Conservation (phyloP, 192 early-diverging fungal species). For the Mycoemilia scoparia region DNA sequence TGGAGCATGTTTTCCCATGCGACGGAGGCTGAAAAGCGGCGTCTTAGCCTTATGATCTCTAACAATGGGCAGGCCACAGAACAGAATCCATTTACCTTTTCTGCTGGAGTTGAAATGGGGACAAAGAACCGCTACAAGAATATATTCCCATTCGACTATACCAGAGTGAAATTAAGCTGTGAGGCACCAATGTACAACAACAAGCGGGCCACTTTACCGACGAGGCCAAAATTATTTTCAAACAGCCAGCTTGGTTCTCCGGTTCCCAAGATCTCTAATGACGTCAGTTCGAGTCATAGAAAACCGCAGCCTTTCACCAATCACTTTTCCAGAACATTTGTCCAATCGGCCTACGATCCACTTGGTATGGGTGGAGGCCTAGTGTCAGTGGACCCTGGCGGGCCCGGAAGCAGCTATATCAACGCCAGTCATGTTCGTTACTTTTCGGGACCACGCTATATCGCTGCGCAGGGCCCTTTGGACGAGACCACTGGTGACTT, state of each 20-base stretch:
- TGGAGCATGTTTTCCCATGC: constrained; percentile 29
- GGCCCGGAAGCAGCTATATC: constrained; percentile 66
- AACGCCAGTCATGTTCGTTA: constrained; percentile 62
- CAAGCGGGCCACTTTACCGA: constrained; percentile 14
- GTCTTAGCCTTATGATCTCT: constrained; percentile 48
- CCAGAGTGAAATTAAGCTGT: constrained; percentile 30
- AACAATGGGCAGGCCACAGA: constrained; percentile 27
- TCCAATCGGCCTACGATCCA: no score
- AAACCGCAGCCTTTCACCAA: no score
- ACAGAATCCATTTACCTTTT: constrained; percentile 45
- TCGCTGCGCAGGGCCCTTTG: constrained; percentile 80
- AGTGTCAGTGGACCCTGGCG: no score
- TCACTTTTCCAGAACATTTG: no score
- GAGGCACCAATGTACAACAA: no score
- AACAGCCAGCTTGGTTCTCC: no score
- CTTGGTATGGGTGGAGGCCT: no score
- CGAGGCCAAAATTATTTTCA: no score
- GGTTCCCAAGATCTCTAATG: no score
- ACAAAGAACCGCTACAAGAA: constrained; percentile 71
- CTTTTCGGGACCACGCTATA: constrained; percentile 40
- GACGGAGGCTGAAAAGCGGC: constrained; percentile 44
- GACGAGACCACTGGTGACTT: constrained; percentile 56
- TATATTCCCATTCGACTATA: constrained; percentile 64
- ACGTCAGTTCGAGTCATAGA: no score
- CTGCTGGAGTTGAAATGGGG: constrained; percentile 42